Evolutionary conservation across 2,329 filamentous ascomycete species (phyloP).

Genomic region (Epicoccum nigrum): DNA sequence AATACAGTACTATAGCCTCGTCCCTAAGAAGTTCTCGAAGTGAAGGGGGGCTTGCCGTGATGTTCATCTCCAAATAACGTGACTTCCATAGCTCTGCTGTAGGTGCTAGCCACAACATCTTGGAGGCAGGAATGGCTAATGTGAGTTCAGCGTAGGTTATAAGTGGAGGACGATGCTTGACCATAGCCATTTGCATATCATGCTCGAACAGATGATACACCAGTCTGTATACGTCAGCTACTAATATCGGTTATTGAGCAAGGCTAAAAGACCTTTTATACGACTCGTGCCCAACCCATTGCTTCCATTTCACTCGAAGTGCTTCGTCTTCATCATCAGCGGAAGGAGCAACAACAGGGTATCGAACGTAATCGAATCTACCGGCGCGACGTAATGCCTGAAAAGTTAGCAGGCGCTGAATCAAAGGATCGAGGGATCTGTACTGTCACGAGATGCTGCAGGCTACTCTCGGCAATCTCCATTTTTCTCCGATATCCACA

Average conservation of each 20-base stretch:
- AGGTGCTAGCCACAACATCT: slow-evolving; percentile 68
- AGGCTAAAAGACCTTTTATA: slow-evolving; percentile 63
- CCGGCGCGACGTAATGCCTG: slow-evolving; percentile 59
- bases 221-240: slow-evolving; percentile 14
- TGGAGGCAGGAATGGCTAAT: slow-evolving; percentile 66
- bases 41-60: slow-evolving; percentile 5
- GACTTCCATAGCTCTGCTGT: slow-evolving; percentile 68
- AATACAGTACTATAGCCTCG: slow-evolving; percentile 57
- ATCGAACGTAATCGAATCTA: slow-evolving; percentile 62
- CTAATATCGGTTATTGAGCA: slow-evolving; percentile 52
- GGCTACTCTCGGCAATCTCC: slow-evolving; percentile 62
- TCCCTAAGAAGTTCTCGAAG: slow-evolving; percentile 20
- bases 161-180: slow-evolving; percentile 52
- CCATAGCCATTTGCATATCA: slow-evolving; percentile 29
- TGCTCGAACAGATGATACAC: slow-evolving; percentile 31
- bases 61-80: slow-evolving; percentile 46
- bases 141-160: slow-evolving; percentile 72
- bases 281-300: slow-evolving; percentile 67
- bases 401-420: not conserved
- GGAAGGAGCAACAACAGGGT: slow-evolving; percentile 57
- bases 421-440: not conserved
- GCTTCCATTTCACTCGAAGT: slow-evolving; percentile 67
- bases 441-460: slow-evolving; percentile 57
- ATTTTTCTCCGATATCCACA: slow-evolving; percentile 63
- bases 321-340: slow-evolving; percentile 57